Conservation (phyloP, 352 stramenopile species). For the Blastocystis sp. region DNA sequence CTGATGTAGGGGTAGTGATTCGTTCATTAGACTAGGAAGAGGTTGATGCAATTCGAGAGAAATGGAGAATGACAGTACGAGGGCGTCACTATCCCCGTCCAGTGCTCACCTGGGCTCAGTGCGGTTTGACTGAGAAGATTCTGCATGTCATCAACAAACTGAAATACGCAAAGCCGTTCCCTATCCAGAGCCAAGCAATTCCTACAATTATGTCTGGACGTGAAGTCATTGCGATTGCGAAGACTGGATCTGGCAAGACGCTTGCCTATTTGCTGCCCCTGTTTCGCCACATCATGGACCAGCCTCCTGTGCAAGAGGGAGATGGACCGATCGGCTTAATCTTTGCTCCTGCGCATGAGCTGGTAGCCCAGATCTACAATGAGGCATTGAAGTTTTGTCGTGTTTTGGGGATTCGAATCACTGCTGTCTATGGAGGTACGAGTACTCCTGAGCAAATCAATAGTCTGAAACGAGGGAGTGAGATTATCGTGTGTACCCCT, state of each 20-base stretch:
- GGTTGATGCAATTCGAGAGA: slow-evolving; percentile 71
- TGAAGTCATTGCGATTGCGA: slow-evolving; percentile 97
- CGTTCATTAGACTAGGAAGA: slow-evolving; percentile 17
- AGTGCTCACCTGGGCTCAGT: slow-evolving; percentile 90
- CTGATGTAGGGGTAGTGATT: slow-evolving; percentile 70
- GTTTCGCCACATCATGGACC: slow-evolving; percentile 88
- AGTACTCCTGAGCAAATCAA: slow-evolving; percentile 93
- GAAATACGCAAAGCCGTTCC: slow-evolving; percentile 85
- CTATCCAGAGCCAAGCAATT: slow-evolving; percentile 86
- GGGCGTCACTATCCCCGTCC: slow-evolving; percentile 88
- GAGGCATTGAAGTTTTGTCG: slow-evolving; percentile 87
- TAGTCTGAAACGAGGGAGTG: slow-evolving; percentile 89
- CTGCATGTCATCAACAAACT: slow-evolving; percentile 85
- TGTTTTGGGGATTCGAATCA: slow-evolving; percentile 79
- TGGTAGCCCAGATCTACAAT: slow-evolving; percentile 94
- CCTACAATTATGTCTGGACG: slow-evolving; percentile 95
- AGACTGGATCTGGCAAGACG: slow-evolving; percentile 83
- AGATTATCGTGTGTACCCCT: slow-evolving; percentile 95
- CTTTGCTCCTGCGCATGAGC: slow-evolving; percentile 90
- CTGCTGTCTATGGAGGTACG: slow-evolving; percentile 87
- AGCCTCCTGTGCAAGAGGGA: slow-evolving; percentile 74
- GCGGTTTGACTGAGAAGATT: slow-evolving; percentile 85
- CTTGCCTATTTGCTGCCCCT: slow-evolving; percentile 77
- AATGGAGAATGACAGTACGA: slow-evolving; percentile 90
- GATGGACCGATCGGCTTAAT: slow-evolving; percentile 94